These are phyloP conservation scores for Diutina mesorugosa DNA, from an alignment of 1,139 yeast species.

Conservation along the genomic window DNA sequence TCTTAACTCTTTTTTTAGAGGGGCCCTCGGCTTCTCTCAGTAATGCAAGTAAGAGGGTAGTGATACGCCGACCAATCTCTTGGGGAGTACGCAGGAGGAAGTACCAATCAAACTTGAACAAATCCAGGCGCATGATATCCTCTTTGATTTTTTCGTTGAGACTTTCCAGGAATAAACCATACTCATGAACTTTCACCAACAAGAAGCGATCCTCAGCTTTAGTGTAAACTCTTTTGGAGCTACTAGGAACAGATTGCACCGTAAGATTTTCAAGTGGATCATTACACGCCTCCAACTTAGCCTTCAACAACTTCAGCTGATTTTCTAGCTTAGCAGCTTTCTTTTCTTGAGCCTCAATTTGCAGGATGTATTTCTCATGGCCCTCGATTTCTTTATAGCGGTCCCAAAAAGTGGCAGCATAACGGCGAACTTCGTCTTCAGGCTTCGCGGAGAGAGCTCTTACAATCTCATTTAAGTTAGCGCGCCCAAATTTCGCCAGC, in stretches of 20 bases:
- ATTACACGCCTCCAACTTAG: conserved; percentile 47
- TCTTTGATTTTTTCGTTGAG: conserved; percentile 68
- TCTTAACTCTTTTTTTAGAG: conserved; percentile 19
- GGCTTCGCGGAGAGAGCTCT: conserved; percentile 47
- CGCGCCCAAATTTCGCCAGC: conserved; percentile 69
- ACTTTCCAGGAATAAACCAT: conserved; percentile 62
- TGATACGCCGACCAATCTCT: conserved; percentile 73
- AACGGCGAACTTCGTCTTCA: conserved; percentile 53
- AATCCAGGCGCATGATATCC: conserved; percentile 57
- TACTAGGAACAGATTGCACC: conserved; percentile 84
- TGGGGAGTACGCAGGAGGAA: conserved; percentile 73
- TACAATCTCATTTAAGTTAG: conserved; percentile 40
- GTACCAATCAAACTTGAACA: conserved; percentile 85
- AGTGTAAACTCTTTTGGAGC: conserved; percentile 75
- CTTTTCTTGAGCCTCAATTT: conserved; percentile 82
- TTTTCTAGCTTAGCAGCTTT: conserved; percentile 48
- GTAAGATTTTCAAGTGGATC: conserved; percentile 69
- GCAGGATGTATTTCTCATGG: conserved; percentile 70
- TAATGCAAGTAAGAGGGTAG: conserved; percentile 64
- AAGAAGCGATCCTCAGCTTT: conserved; percentile 80
- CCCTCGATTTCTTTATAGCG: conserved; percentile 68
- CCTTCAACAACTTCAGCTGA: conserved; percentile 55
- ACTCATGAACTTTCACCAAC: conserved; percentile 56
- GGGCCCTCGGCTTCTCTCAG: conserved; percentile 46
- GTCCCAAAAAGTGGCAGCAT: conserved; percentile 65